phyloP scores from a whole-genome alignment of 805 yeast species.

The Metschnikowia sp. region DNA sequence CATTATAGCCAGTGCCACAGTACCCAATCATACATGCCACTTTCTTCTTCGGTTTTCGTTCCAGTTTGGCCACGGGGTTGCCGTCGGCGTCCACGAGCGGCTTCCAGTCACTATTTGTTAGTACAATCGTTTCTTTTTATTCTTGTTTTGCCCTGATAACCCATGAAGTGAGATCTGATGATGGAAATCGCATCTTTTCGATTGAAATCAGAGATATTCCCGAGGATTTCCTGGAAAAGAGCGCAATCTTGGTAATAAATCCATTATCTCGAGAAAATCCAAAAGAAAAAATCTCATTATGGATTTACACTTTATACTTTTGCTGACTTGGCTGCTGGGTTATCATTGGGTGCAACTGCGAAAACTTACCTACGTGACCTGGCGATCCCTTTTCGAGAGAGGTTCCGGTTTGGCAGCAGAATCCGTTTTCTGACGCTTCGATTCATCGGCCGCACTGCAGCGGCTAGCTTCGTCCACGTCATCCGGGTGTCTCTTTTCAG shows the following conservation, averaged over 20 bases:
- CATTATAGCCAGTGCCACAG: constrained; percentile 95
- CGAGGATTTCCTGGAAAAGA: too few species aligned
- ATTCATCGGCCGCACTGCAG: constrained; percentile 5
- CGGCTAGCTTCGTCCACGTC: constrained; percentile 12
- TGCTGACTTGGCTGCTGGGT: background rate
- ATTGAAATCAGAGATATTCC: too few species aligned
- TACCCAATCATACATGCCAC: constrained; percentile 90
- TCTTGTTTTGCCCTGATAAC: background rate
- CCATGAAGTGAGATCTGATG: too few species aligned
- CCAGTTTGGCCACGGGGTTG: constrained; percentile 51
- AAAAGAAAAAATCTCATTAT: too few species aligned
- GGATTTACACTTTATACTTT: too few species aligned
- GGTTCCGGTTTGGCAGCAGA: constrained; percentile 1
- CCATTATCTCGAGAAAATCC: too few species aligned
- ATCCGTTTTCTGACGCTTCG: constrained; percentile 7
- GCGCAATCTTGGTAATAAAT: too few species aligned
- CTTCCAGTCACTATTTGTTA: constrained; percentile 28
- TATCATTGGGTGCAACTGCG: background rate
- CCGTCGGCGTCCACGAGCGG: constrained; percentile 61
- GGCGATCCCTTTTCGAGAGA: constrained; percentile 25
- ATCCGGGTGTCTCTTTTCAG: constrained; percentile 13
- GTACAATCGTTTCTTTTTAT: background rate
- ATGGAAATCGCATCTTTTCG: too few species aligned
- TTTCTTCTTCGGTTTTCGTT: constrained; percentile 79
- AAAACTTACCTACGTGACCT: constrained; percentile 59